A percentile compares a stretch with the other conserved stretches of the same genome.
phyloP scores from a whole-genome alignment of 106 monocot species.

The Triglochin maritima region DNA sequence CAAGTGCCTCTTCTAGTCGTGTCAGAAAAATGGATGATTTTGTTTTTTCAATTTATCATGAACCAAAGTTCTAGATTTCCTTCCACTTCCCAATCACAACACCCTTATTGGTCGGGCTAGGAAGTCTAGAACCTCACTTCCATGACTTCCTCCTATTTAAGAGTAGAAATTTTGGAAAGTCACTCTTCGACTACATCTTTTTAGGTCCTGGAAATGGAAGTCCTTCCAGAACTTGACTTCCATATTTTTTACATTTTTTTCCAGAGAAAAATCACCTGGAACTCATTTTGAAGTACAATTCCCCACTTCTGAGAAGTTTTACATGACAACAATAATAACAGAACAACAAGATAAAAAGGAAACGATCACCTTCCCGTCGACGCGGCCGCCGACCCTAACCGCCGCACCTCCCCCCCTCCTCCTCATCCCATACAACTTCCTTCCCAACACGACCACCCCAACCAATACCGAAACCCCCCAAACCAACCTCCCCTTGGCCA shows the following conservation, averaged over 20 bases:
- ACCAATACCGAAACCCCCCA: constrained; percentile 49
- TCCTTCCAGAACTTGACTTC: too few relatives aligned
- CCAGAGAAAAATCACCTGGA: too few relatives aligned
- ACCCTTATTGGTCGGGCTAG: not conserved
- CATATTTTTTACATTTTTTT: too few relatives aligned
- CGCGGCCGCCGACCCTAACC: constrained; percentile 25
- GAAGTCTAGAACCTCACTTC: not conserved
- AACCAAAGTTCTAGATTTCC: not conserved
- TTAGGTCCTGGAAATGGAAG: too few relatives aligned
- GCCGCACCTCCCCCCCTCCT: constrained; percentile 26
- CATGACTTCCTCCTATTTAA: too few relatives aligned
- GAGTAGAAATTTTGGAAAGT: not conserved
- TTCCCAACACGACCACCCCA: constrained; percentile 39
- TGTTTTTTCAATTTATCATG: too few relatives aligned
- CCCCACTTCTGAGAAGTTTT: not conserved
- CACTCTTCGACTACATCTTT: not conserved
- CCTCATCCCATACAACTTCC: constrained; percentile 40
- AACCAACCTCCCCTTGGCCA: constrained; percentile 32
- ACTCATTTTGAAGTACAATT: not conserved
- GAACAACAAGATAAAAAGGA: not conserved
- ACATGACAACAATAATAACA: not conserved
- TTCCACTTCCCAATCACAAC: not conserved
- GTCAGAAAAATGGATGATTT: too few relatives aligned
- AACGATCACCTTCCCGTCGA: constrained; percentile 42
- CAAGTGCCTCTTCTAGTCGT: too few relatives aligned